These are phyloP conservation scores for Clathrus columnatus DNA, from an alignment of 768 basidiomycete species.

Conservation along the genomic window DNA sequence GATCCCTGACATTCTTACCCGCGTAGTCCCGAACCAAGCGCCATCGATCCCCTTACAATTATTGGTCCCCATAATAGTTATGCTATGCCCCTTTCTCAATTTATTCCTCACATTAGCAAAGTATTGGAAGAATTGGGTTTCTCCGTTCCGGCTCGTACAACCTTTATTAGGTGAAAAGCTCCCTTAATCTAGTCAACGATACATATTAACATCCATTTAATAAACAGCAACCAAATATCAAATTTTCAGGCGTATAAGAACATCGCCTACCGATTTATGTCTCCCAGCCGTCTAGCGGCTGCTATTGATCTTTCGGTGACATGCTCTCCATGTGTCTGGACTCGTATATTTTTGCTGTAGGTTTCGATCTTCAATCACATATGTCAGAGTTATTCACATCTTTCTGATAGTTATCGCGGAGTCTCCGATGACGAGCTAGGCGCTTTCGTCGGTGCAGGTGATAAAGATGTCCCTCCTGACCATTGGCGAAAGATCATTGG, in stretches of 20 bases:
- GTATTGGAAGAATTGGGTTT: constrained; percentile 82
- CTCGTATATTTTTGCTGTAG: constrained; percentile 74
- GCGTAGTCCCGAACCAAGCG: constrained; percentile 63
- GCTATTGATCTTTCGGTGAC: constrained; percentile 87
- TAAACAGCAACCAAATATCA: constrained; percentile 60
- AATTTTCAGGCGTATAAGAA: constrained; percentile 72
- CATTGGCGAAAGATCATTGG: constrained; percentile 79
- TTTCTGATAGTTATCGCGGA: constrained; percentile 42
- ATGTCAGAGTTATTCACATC: not conserved
- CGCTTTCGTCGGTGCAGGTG: constrained; percentile 67
- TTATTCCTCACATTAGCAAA: constrained; percentile 69
- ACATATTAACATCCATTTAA: constrained; percentile 5
- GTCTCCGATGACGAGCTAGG: constrained; percentile 72
- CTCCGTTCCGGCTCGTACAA: constrained; percentile 72
- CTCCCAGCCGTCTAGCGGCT: constrained; percentile 67
- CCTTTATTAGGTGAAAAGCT: constrained; percentile 62
- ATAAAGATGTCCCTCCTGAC: constrained; percentile 73
- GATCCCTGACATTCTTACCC: not conserved
- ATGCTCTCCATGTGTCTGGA: constrained; percentile 71
- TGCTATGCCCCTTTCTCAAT: constrained; percentile 76
- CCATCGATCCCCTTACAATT: constrained; percentile 72
- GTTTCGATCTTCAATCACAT: not conserved
- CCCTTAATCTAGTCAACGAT: not conserved
- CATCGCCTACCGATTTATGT: constrained; percentile 84
- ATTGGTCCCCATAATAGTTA: constrained; percentile 77